A percentile compares a stretch with the other conserved stretches of the same genome.
These are phyloP conservation scores for Tricholoma hemisulphureum DNA, from an alignment of 768 basidiomycete species.

Conservation along the genomic window DNA sequence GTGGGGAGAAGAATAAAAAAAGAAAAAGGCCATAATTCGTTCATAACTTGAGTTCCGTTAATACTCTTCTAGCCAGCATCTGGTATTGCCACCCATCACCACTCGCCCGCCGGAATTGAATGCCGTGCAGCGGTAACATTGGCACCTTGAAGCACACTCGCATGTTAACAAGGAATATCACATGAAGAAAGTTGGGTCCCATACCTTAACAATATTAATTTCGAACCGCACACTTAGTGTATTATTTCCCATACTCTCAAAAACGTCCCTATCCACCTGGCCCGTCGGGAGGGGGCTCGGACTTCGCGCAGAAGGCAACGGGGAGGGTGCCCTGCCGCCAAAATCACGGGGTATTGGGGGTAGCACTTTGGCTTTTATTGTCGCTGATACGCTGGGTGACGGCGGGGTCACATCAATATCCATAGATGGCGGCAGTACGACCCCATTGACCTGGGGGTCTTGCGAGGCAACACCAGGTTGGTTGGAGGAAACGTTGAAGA, in stretches of 20 bases:
- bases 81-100: conserved; percentile 98
- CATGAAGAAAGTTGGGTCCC: conserved; percentile 21
- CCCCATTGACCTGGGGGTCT: conserved; percentile 27
- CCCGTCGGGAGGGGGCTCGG: conserved; percentile 61
- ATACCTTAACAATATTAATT: conserved; percentile 94
- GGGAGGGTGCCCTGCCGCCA: conserved; percentile 27
- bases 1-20: conserved; percentile 6
- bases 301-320: conserved; percentile 30
- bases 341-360: conserved; percentile 82
- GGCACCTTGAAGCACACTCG: conserved; percentile 64
- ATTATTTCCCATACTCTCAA: conserved; percentile 73
- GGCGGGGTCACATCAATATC: conserved; percentile 37
- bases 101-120: conserved; percentile 88
- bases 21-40: conserved; percentile 12
- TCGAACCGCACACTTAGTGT: conserved; percentile 91
- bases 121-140: conserved; percentile 88
- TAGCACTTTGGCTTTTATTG: conserved; percentile 61
- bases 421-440: conserved; percentile 21
- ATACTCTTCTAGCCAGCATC: conserved; percentile 85
- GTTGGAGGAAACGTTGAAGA: conserved; percentile 76
- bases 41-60: conserved; percentile 87
- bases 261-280: conserved; percentile 63
- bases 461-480: conserved; percentile 31
- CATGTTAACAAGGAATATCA: conserved; percentile 1
- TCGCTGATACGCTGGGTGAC: conserved; percentile 31